A percentile compares a stretch with the other conserved stretches of the same genome.
These are phyloP conservation scores for Malus domestica DNA, from an alignment of 306 rosid genomes.

Conservation along the genomic window DNA sequence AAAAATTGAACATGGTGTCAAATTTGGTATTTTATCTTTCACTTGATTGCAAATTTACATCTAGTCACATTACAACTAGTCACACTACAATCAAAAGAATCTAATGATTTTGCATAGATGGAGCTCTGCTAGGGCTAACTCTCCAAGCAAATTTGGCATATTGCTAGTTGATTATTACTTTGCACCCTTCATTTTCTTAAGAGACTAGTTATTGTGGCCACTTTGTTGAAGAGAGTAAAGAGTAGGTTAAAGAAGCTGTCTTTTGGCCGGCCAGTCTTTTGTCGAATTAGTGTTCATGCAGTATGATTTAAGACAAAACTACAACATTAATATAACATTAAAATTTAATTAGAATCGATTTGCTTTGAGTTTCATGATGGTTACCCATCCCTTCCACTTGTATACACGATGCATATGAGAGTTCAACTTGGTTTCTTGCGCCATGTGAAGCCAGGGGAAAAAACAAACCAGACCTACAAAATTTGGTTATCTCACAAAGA, in stretches of 20 bases:
- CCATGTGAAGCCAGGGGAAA: slow-evolving; percentile 29
- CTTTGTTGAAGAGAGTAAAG: slow-evolving; percentile 18
- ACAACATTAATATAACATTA: slow-evolving; percentile 21
- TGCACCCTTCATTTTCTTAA: slow-evolving; percentile 13
- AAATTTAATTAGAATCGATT: slow-evolving; percentile 22
- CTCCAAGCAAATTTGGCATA: slow-evolving; percentile 19
- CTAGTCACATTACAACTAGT: too few relatives aligned
- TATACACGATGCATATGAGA: slow-evolving; percentile 17
- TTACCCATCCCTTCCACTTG: slow-evolving; percentile 26
- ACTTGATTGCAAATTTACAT: background rate
- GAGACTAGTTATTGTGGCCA: slow-evolving; percentile 24
- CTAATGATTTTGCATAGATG: background rate
- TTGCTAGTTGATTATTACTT: slow-evolving; percentile 17
- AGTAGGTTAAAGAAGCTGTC: slow-evolving; percentile 76
- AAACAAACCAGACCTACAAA: slow-evolving; percentile 31
- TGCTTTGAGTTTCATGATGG: slow-evolving; percentile 29
- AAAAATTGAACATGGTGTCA: background rate
- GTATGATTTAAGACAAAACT: slow-evolving; percentile 32
- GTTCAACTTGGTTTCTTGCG: slow-evolving; percentile 31
- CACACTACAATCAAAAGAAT: background rate
- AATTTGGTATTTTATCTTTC: background rate
- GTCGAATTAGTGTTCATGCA: slow-evolving; percentile 55
- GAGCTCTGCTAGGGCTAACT: background rate
- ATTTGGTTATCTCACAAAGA: slow-evolving; percentile 11
- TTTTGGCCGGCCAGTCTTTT: slow-evolving; percentile 84